Conservation (phyloP, 2,329 filamentous ascomycete genomes). For the Alternaria gansuensis region DNA sequence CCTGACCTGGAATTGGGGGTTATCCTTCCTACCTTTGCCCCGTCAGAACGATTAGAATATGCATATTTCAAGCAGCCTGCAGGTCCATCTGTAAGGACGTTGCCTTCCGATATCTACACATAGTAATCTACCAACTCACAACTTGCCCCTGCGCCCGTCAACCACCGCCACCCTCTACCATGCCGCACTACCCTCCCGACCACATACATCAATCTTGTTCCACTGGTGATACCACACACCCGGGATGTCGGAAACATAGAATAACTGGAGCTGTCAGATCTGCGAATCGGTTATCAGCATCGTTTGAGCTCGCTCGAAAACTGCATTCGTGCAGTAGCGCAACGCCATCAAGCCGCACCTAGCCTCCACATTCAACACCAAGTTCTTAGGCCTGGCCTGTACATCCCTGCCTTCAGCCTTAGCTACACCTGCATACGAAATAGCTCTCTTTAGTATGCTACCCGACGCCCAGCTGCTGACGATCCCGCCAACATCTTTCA, state of each 20-base stretch:
- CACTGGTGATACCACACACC: constrained; percentile 34
- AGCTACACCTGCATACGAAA: constrained; percentile 34
- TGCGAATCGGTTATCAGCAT: constrained; percentile 32
- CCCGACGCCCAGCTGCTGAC: constrained; percentile 43
- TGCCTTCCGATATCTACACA: constrained; percentile 33
- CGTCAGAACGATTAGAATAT: constrained; percentile 22
- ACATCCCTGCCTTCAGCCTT: constrained; percentile 39
- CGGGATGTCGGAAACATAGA: constrained; percentile 29
- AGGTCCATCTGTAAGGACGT: constrained; percentile 31
- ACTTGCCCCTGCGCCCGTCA: constrained; percentile 33
- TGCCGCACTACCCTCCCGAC: constrained; percentile 34
- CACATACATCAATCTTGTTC: constrained; percentile 39
- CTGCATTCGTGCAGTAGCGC: constrained; percentile 45
- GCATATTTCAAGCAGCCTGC: constrained; percentile 23
- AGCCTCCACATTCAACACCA: constrained; percentile 38
- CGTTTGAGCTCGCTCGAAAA: constrained; percentile 39
- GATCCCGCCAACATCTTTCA: constrained; percentile 35
- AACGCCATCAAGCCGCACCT: constrained; percentile 39
- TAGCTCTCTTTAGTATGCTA: constrained; percentile 44
- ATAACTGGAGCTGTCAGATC: constrained; percentile 23
- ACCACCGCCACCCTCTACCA: constrained; percentile 31
- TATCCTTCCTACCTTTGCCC: constrained; percentile 30
- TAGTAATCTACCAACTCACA: constrained; percentile 29
- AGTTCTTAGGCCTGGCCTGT: constrained; percentile 31
- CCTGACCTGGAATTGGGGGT: constrained; percentile 18